Evolutionary conservation across 495 filamentous ascomycete genomes (phyloP).

Genomic region (Lasiosphaeris hirsuta): DNA sequence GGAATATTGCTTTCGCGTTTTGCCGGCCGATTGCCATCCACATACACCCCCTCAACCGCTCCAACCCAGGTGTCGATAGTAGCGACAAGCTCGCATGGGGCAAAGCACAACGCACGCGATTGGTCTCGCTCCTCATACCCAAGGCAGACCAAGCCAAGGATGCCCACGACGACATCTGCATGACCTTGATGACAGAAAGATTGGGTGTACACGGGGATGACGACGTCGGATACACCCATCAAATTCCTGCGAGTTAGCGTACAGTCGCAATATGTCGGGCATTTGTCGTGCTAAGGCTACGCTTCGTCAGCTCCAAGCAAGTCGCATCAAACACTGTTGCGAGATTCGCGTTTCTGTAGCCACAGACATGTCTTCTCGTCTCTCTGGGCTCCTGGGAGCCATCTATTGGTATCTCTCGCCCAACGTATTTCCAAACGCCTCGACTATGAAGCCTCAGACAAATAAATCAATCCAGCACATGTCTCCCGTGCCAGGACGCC

Average conservation of each 20-base stretch:
- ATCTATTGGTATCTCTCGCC: conserved; percentile 18
- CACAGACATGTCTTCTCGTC: background rate
- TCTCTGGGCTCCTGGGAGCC: background rate
- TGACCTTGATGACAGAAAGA: background rate
- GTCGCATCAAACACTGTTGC: background rate
- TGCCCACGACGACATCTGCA: conserved; percentile 16
- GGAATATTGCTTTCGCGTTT: background rate
- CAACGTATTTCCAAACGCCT: conserved; percentile 9
- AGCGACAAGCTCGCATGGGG: no score
- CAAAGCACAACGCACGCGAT: no score
- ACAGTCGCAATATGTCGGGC: no score
- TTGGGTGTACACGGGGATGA: no score
- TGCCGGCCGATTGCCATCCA: background rate
- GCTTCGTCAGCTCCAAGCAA: no score
- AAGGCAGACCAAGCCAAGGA: no score
- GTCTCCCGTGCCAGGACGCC: conserved; percentile 20
- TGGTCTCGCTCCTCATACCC: no score
- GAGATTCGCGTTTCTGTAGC: background rate
- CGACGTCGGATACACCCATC: no score
- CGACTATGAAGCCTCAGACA: background rate
- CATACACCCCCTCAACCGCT: background rate
- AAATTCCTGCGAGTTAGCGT: no score
- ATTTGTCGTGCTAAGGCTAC: no score
- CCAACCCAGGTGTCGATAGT: no score
- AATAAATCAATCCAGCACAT: conserved; percentile 6